phyloP scores from a whole-genome alignment of 2,329 filamentous ascomycete species.

The Lizonia empirigonia region DNA sequence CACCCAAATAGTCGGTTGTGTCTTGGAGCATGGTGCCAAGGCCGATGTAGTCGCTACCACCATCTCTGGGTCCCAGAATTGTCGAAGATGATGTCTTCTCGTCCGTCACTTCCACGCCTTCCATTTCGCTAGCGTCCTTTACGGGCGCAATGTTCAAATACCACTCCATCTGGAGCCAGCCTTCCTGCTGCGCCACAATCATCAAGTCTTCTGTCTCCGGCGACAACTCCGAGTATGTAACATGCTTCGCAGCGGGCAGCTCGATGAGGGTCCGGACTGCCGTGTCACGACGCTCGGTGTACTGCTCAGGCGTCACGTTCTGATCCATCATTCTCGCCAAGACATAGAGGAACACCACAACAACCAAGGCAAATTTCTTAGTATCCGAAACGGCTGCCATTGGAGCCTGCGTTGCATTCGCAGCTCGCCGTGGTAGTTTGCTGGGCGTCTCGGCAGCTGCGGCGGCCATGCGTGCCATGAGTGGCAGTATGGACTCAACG shows the following conservation, averaged over 20 bases:
- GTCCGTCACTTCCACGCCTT: constrained; percentile 30
- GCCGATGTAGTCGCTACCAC: constrained; percentile 54
- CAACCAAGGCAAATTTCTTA: constrained; percentile 56
- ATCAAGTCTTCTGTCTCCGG: constrained; percentile 43
- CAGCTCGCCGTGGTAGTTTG: constrained; percentile 57
- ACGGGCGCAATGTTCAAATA: constrained; percentile 60
- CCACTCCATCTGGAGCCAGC: constrained; percentile 60
- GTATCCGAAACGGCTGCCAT: constrained; percentile 24
- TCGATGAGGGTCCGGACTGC: constrained; percentile 59
- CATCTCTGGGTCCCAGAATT: constrained; percentile 48
- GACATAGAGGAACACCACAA: constrained; percentile 66
- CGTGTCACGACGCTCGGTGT: constrained; percentile 42
- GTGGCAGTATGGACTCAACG: constrained; percentile 61
- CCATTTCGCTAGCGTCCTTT: constrained; percentile 33
- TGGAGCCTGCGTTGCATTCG: constrained; percentile 12
- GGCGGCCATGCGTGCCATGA: constrained; percentile 40
- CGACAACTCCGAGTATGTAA: constrained; percentile 53
- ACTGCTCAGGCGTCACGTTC: constrained; percentile 39
- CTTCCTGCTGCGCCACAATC: constrained; percentile 41
- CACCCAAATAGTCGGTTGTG: constrained; percentile 72
- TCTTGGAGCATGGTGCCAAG: constrained; percentile 75
- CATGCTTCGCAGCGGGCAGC: constrained; percentile 56
- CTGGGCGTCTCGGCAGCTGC: constrained; percentile 43
- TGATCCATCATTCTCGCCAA: constrained; percentile 51
- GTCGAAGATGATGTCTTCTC: constrained; percentile 28